These are phyloP conservation scores for Termitomyces sp. DNA, from an alignment of 768 basidiomycete genomes.

Conservation along the genomic window DNA sequence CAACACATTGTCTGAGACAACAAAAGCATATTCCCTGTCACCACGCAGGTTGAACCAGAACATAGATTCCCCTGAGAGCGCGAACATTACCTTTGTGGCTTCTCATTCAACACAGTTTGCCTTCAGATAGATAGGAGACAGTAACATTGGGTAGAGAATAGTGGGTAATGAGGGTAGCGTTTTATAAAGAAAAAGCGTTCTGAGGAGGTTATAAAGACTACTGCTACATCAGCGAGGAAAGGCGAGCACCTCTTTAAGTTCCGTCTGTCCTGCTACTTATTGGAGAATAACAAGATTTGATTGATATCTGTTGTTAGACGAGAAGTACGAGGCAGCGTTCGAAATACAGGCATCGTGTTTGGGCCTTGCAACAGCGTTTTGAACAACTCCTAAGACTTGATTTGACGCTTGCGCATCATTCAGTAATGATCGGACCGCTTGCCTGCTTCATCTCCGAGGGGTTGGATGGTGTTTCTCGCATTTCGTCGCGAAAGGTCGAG, in stretches of 20 bases:
- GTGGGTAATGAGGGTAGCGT: constrained; percentile 8
- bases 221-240: background rate
- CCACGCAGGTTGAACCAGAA: background rate
- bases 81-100: constrained; percentile 31
- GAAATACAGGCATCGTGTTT: background rate
- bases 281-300: background rate
- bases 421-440: background rate
- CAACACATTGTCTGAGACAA: constrained; percentile 73
- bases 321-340: background rate
- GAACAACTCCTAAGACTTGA: background rate
- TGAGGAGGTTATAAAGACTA: constrained; percentile 29
- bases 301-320: background rate
- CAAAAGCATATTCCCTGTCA: constrained; percentile 56
- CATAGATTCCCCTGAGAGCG: background rate
- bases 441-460: too few relatives aligned
- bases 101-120: constrained; percentile 38
- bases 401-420: background rate
- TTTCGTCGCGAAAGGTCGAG: too few relatives aligned
- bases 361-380: background rate
- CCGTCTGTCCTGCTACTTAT: background rate
- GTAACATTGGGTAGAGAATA: constrained; percentile 21
- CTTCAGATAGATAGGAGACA: constrained; percentile 30
- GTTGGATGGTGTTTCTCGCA: too few relatives aligned
- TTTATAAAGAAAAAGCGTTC: constrained; percentile 14
- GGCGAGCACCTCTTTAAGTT: background rate